Evolutionary conservation across 1,139 yeast species (phyloP).

Genomic region (Scheffersomyces insectosa): DNA sequence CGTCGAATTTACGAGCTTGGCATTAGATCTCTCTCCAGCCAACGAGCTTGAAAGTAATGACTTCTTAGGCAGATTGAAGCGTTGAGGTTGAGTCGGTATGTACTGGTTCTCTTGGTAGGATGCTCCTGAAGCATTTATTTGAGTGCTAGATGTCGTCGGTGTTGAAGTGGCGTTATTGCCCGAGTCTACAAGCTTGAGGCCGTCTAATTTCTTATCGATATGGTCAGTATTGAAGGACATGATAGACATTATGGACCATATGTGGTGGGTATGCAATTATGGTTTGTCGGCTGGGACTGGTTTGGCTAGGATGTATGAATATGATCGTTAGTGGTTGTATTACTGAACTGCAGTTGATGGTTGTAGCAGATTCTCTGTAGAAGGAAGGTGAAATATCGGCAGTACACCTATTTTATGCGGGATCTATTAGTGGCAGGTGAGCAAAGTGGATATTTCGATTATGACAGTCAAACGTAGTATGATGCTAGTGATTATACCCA

Average conservation of each 20-base stretch:
- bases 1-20: neutral
- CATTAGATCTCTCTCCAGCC: conserved; percentile 18
- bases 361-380: too few relatives aligned
- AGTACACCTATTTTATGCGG: too few relatives aligned
- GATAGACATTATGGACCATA: neutral
- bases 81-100: neutral
- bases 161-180: neutral
- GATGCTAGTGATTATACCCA: too few relatives aligned
- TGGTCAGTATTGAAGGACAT: conserved; percentile 14
- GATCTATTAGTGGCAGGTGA: too few relatives aligned
- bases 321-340: too few relatives aligned
- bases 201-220: conserved; percentile 20
- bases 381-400: too few relatives aligned
- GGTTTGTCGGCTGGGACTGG: too few relatives aligned
- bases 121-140: neutral
- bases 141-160: neutral
- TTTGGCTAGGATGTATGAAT: too few relatives aligned
- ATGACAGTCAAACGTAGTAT: too few relatives aligned
- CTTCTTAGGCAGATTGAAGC: conserved; percentile 12
- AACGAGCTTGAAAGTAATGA: conserved; percentile 30
- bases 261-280: too few relatives aligned
- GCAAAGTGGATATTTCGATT: too few relatives aligned
- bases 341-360: too few relatives aligned
- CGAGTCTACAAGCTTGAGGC: conserved; percentile 7
- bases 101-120: neutral